phyloP scores from a whole-genome alignment of 352 stramenopile genomes.

The Pythium phragmitis region DNA sequence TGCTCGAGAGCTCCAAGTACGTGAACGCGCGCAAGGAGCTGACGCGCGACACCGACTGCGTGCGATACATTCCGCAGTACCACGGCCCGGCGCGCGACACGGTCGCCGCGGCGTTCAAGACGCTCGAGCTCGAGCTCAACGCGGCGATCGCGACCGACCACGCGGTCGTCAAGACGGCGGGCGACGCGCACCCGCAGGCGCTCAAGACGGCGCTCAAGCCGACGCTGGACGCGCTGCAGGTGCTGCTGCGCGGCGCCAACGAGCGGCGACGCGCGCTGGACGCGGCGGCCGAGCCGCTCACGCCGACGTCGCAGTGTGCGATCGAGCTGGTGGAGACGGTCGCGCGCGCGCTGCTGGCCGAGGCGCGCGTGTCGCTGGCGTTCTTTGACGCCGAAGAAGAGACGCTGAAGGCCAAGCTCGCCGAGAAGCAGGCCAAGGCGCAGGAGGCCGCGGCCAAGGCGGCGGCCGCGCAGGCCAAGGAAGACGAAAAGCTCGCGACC shows the following conservation, averaged over 20 bases:
- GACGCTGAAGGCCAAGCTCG: conserved; percentile 46
- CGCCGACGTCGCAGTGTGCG: conserved; percentile 31
- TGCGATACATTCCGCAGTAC: conserved; percentile 80
- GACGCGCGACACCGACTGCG: conserved; percentile 33
- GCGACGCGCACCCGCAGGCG: conserved; percentile 57
- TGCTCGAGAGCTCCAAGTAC: conserved; percentile 89
- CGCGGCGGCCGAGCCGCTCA: conserved; percentile 16
- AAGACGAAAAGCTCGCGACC: conserved; percentile 78
- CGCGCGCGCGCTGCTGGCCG: conserved; percentile 36
- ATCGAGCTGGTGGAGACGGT: conserved; percentile 56
- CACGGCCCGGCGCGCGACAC: conserved; percentile 76
- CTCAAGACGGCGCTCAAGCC: conserved; percentile 60
- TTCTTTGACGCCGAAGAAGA: conserved; percentile 67
- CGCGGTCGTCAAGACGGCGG: conserved; percentile 23
- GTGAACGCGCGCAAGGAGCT: conserved; percentile 55
- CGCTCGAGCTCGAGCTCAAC: conserved; percentile 78
- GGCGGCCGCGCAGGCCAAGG: conserved; percentile 68
- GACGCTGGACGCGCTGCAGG: conserved; percentile 49
- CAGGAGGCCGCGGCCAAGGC: conserved; percentile 70
- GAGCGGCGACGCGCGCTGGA: conserved; percentile 43
- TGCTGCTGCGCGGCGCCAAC: conserved; percentile 56
- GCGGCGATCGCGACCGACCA: conserved; percentile 34
- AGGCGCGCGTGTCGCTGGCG: conserved; percentile 49
- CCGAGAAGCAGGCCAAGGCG: conserved; percentile 60
- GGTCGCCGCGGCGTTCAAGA: conserved; percentile 63